These are phyloP conservation scores for Hibiscus mutabilis DNA, from an alignment of 345 rosid species.

Conservation along the genomic window DNA sequence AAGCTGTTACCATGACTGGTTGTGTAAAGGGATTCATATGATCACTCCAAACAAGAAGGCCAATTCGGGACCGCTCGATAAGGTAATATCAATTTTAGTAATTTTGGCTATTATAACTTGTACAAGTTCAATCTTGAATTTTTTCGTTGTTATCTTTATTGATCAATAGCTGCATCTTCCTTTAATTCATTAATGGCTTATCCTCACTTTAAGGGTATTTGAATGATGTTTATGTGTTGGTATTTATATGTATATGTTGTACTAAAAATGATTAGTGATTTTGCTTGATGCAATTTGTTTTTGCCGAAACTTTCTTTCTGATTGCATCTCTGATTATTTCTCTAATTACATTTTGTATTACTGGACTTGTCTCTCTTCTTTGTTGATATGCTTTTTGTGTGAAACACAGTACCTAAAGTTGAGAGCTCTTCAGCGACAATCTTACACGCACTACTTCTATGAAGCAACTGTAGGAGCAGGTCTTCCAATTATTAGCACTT, in stretches of 20 bases:
- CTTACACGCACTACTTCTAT: conserved; percentile 94
- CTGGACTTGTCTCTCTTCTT: background rate
- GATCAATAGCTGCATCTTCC: background rate
- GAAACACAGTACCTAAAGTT: conserved; percentile 65
- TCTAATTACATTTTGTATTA: background rate
- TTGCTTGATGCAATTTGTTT: background rate
- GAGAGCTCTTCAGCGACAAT: conserved; percentile 92
- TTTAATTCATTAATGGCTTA: background rate
- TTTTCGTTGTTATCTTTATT: background rate
- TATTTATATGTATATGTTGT: background rate
- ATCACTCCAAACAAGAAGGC: conserved; percentile 97
- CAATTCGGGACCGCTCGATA: conserved; percentile 97
- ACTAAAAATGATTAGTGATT: background rate
- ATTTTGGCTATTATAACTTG: background rate
- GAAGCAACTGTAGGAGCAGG: conserved; percentile 99
- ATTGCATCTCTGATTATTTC: background rate
- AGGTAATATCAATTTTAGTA: conserved; percentile 31
- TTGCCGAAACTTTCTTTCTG: background rate
- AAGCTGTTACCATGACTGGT: conserved; percentile 74
- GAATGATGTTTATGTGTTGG: background rate
- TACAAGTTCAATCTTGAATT: background rate
- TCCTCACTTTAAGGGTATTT: background rate
- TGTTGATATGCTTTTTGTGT: conserved; percentile 12
- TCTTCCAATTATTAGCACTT: conserved; percentile 93
- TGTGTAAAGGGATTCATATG: conserved; percentile 87